Conservation (phyloP, 2,329 filamentous ascomycete species). For the Alternaria longipes region DNA sequence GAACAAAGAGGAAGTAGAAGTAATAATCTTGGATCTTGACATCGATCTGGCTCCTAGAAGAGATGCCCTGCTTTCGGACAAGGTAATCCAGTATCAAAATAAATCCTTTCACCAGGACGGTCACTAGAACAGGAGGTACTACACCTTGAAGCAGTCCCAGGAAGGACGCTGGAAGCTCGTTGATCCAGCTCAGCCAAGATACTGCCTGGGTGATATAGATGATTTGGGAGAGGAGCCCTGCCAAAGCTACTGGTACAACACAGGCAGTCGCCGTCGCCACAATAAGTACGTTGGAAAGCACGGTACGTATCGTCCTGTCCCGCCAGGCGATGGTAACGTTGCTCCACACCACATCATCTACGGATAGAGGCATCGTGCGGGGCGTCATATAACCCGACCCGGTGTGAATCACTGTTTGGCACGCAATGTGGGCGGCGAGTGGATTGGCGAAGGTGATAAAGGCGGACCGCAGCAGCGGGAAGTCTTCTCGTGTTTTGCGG, state of each 20-base stretch:
- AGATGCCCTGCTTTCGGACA: conserved; percentile 14
- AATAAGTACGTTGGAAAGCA: conserved; percentile 17
- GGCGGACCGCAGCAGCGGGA: conserved; percentile 7
- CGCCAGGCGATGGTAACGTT: conserved; percentile 20
- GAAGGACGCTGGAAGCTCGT: conserved; percentile 13
- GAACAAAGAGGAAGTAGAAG: conserved; percentile 24
- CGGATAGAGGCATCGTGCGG: conserved; percentile 6
- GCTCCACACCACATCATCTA: conserved; percentile 20
- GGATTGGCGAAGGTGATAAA: conserved; percentile 20
- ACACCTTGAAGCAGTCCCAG: conserved; percentile 19
- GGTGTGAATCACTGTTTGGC: conserved; percentile 18
- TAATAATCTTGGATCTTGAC: conserved; percentile 24
- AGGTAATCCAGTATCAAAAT: conserved; percentile 8
- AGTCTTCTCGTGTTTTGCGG: neutral
- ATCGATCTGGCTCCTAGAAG: conserved; percentile 14
- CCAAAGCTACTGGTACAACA: conserved; percentile 16
- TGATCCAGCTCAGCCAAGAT: conserved; percentile 17
- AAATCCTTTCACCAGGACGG: conserved; percentile 13
- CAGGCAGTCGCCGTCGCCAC: neutral
- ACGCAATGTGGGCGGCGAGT: conserved; percentile 14
- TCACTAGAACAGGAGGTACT: conserved; percentile 8
- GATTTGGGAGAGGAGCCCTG: conserved; percentile 17
- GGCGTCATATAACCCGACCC: conserved; percentile 17
- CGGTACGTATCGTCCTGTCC: conserved; percentile 12
- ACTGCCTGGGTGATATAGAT: conserved; percentile 19